Conservation (phyloP, 1,284 basidiomycete genomes). For the Leccinum subspadiceum region DNA sequence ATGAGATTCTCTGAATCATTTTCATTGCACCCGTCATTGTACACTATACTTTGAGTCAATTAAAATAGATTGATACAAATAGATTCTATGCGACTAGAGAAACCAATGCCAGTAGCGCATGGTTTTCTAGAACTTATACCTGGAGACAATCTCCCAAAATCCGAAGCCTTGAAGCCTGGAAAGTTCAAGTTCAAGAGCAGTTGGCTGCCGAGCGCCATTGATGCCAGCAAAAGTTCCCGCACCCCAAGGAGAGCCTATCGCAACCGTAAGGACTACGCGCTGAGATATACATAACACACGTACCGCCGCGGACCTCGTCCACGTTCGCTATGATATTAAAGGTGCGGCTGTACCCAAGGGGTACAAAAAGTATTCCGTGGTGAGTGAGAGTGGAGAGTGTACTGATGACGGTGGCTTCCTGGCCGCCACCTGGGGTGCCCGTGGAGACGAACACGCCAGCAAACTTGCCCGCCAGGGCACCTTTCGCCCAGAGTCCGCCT, state of each 20-base stretch:
- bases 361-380: conserved; percentile 53
- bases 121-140: conserved; percentile 5
- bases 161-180: conserved; percentile 44
- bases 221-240: conserved; percentile 47
- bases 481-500: conserved; percentile 48
- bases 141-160: conserved; percentile 32
- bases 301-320: conserved; percentile 44
- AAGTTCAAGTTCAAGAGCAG: conserved; percentile 44
- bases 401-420: conserved; percentile 47
- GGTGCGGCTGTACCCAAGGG: conserved; percentile 47
- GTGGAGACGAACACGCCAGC: conserved; percentile 46
- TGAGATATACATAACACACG: conserved; percentile 3
- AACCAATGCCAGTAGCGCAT: not conserved
- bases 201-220: conserved; percentile 47
- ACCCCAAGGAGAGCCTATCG: conserved; percentile 40
- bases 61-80: not conserved
- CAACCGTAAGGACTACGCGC: not conserved
- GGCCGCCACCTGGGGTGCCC: conserved; percentile 43
- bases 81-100: not conserved
- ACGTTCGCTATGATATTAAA: conserved; percentile 40
- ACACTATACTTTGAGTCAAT: not conserved
- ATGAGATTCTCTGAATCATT: not conserved
- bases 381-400: conserved; percentile 56
- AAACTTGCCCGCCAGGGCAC: conserved; percentile 55
- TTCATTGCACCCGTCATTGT: not conserved